Evolutionary conservation across 352 stramenopile genomes (phyloP).

Genomic region (Phytopythium aichiense): DNA sequence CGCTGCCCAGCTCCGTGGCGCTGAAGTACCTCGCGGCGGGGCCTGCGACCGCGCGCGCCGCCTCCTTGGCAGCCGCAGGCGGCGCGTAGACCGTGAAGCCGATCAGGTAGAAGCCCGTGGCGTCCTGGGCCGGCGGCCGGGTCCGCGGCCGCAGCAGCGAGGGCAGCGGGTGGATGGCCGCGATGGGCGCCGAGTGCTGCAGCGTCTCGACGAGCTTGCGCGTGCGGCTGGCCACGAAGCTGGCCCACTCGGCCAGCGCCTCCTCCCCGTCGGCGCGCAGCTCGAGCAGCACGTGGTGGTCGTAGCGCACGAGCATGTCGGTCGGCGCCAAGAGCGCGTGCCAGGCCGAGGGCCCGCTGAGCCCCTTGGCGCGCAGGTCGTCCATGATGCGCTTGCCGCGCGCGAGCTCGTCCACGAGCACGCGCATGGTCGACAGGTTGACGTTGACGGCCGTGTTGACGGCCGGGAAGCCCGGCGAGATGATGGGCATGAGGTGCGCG

Average conservation of each 20-base stretch:
- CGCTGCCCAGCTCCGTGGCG: constrained; percentile 63
- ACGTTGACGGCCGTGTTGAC: constrained; percentile 86
- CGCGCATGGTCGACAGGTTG: constrained; percentile 65
- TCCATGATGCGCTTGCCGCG: constrained; percentile 75
- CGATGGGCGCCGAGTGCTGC: constrained; percentile 56
- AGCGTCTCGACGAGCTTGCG: constrained; percentile 82
- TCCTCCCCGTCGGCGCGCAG: constrained; percentile 51
- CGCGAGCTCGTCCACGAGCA: constrained; percentile 73
- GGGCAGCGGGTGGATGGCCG: constrained; percentile 66
- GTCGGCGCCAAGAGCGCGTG: constrained; percentile 69
- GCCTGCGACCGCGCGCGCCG: constrained; percentile 38
- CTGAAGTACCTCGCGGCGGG: constrained; percentile 76
- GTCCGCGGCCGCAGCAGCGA: constrained; percentile 39
- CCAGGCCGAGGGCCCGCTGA: constrained; percentile 69
- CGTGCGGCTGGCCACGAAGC: constrained; percentile 77
- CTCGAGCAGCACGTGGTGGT: constrained; percentile 77
- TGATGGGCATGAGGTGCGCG: constrained; percentile 83
- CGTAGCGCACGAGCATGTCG: constrained; percentile 81
- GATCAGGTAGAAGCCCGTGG: constrained; percentile 65
- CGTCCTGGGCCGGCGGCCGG: background rate
- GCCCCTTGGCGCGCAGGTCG: constrained; percentile 52
- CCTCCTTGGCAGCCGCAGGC: constrained; percentile 18
- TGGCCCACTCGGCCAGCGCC: constrained; percentile 58
- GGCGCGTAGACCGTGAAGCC: constrained; percentile 46
- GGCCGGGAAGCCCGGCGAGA: constrained; percentile 78